A percentile compares a stretch with the other conserved stretches of the same genome.
Evolutionary conservation across 805 yeast species (phyloP).

Genomic region (Candida xyloterini): DNA sequence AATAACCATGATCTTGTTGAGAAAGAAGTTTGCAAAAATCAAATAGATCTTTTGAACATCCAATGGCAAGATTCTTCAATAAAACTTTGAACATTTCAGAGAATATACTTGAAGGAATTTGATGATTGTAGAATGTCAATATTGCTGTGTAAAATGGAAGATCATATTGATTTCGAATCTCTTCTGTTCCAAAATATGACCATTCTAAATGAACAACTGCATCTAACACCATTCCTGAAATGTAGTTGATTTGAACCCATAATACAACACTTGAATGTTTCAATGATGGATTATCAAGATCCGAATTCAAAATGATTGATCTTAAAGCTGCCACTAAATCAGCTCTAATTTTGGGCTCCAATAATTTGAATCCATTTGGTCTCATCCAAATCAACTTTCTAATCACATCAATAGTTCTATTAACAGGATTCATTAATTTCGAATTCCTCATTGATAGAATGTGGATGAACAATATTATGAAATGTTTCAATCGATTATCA

Average conservation of each 20-base stretch:
- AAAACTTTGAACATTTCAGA: conserved; percentile 16
- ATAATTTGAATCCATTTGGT: background rate
- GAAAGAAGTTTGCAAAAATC: conserved; percentile 16
- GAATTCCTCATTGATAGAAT: background rate
- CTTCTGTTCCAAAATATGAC: conserved; percentile 26
- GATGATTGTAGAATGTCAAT: conserved; percentile 15
- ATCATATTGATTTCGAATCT: conserved; percentile 20
- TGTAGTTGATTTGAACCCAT: conserved; percentile 22
- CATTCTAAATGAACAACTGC: conserved; percentile 30
- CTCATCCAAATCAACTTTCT: conserved; percentile 6
- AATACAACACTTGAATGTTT: conserved; percentile 15
- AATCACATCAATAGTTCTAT: conserved; percentile 8
- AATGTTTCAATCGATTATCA: conserved; percentile 1
- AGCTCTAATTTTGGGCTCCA: conserved; percentile 6
- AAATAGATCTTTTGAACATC: conserved; percentile 13
- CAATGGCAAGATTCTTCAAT: conserved; percentile 18
- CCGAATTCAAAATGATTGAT: conserved; percentile 14
- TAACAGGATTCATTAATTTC: conserved; percentile 1
- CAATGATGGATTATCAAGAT: conserved; percentile 12
- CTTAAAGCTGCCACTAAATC: conserved; percentile 19
- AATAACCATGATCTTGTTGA: conserved; percentile 12
- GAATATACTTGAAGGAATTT: conserved; percentile 5
- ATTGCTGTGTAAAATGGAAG: conserved; percentile 24
- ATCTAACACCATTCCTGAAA: conserved; percentile 16
- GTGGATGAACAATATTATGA: background rate